Base-by-base conservation (phyloP, 805 yeast genomes). In the Teunomyces funiuensis region DNA sequence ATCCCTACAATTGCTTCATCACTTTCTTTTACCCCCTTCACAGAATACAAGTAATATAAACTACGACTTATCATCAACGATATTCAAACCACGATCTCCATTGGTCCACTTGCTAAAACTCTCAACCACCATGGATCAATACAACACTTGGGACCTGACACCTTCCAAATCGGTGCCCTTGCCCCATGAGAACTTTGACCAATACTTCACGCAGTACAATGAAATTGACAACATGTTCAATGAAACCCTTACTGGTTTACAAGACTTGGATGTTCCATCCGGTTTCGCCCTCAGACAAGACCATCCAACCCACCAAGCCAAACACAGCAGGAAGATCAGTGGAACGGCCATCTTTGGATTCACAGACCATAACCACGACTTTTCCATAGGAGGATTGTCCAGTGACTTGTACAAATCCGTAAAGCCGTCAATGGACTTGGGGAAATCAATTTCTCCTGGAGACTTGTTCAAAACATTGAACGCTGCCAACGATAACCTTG, bases 271-370 rank as follows among this genome's bases (percentile, higher is more conserved):
- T 50, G 83, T 84, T 33, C 83, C 87, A 0, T 58, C 71, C 0
- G 76, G 76, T 2, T 69, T 59, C 37, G 58, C 39, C 37, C 49
- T 53, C 39, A 51, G 46, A 9, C 55, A 52, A 33, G 48, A 9
- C 44, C 37, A 17, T 39, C 29, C 42, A 45, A 45, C 39, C 39
- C 42, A 43, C 52, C 48, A 42, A 36, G 41, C 43, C 23, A 47
- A 50, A 22, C 91, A 85, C 55, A 62, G 74, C 40, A 75, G 87
- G 49, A 79, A 80, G 43, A 70, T 77, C 14, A 83, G 89, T 65
- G 95, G 95, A 10, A 83, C 91, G 3, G 91, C 86, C 2, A 85
- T 85, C 19, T 85, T 85, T 60, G 95, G 95, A 0, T 85, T 76
- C 50, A 65, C 73, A 6, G 80, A 79, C 34, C 90, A 85, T 57